Percentiles rank a stretch among this genome's conserved stretches.
Conservation (phyloP, 805 yeast species). For the Ogataea siamensis region DNA sequence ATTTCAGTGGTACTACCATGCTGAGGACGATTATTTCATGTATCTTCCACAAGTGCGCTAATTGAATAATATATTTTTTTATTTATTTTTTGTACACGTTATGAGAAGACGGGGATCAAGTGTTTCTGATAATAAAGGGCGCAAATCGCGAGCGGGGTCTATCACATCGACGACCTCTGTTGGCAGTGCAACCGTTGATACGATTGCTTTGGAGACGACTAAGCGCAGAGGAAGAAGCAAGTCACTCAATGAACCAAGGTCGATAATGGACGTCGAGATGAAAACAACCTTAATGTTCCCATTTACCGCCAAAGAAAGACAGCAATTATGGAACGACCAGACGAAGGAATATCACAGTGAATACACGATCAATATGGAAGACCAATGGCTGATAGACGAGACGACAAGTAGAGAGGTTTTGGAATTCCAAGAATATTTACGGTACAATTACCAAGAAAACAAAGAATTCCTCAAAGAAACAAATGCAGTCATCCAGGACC, state of each 20-base stretch:
- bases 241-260: constrained; percentile 1
- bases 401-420: constrained; percentile 35
- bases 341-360: constrained; percentile 42
- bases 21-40: constrained; percentile 3
- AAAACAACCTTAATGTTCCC: constrained; percentile 30
- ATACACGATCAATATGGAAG: constrained; percentile 38
- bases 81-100: constrained; percentile 14
- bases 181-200: neutral
- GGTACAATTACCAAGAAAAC: constrained; percentile 28
- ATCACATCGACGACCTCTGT: constrained; percentile 38
- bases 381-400: constrained; percentile 40
- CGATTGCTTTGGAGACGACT: neutral
- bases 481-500: constrained; percentile 40
- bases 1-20: constrained; percentile 4
- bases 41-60: constrained; percentile 8
- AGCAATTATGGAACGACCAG: constrained; percentile 35
- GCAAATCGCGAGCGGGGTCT: constrained; percentile 53
- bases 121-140: constrained; percentile 21
- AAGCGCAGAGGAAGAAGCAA: constrained; percentile 1
- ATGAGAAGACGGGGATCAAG: constrained; percentile 27
- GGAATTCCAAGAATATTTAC: constrained; percentile 38
- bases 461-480: constrained; percentile 45
- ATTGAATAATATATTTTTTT: constrained; percentile 2
- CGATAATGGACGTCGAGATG: neutral
- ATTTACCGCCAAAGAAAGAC: constrained; percentile 38